Evolutionary conservation across 345 rosid species (phyloP), one percentile per base, ranked within the genome.

Genomic region (Iberis pinnata): DNA sequence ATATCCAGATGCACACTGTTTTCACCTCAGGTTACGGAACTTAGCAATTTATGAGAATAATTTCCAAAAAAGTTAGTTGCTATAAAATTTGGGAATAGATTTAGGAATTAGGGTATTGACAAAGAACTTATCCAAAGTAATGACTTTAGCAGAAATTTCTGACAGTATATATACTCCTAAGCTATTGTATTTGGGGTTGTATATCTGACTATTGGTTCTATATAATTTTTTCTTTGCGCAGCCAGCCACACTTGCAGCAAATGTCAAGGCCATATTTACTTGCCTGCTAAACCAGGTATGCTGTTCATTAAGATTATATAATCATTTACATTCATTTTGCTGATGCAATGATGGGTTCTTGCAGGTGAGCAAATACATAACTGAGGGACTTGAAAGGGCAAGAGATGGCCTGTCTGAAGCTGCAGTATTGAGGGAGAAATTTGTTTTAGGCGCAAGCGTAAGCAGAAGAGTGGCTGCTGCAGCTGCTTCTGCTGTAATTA

Each of bases 401-500:
- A 81, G 97, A 64, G 95, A 81, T 53, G 61, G 95, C 80, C 71
- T 92, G 65, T 73, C 83, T 43, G 97, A 92, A 78, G 95, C 98
- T 64, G 94, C 97, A 54, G 76, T 88, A 38, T 69, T 81, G 79
- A 83, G 96, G 81, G 98, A 92, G 78, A 83, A 76, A 70, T 88
- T 79, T 83, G 88, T 88, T 73, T 71, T 84, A 78, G 92, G 96
- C 64, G 78, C 96, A 66, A 84, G 43, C 43, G 49, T 90, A 48
- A 82, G 92, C 77, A 78, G 95, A 67, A 81, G 98, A 74, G 98
- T 88, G 67, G 95, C 97, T 60, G 97, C 97, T 58, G 98, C 98
- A 25, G 98, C 98, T 81, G 93, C 95, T 59, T 85, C 95, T 43
- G 89, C 89, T 63, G 86, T 82, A 76, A 70, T 49, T 69, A 60